phyloP scores from a whole-genome alignment of 345 rosid species.

The Corymbia maculata region DNA sequence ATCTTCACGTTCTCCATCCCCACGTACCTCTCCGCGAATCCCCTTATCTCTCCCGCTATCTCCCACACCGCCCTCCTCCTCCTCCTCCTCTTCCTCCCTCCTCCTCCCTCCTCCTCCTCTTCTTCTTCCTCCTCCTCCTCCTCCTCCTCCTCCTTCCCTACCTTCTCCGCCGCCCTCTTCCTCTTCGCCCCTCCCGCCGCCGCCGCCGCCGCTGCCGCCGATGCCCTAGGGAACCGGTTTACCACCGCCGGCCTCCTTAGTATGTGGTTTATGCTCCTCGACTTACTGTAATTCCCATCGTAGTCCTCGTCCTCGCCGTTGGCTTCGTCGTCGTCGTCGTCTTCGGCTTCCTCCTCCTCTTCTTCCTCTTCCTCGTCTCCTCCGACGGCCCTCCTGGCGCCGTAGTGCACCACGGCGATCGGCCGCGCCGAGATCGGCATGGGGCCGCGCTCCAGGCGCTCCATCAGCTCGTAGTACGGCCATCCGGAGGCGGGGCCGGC shows the following conservation, averaged over 20 bases:
- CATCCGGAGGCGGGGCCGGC: slow-evolving; percentile 21
- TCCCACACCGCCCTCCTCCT: slow-evolving; percentile 16
- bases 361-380: slow-evolving; percentile 9
- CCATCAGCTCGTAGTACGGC: slow-evolving; percentile 65
- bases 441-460: slow-evolving; percentile 57
- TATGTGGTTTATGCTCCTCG: slow-evolving; percentile 56
- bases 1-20: slow-evolving; percentile 62
- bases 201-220: background rate
- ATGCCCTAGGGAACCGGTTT: slow-evolving; percentile 33
- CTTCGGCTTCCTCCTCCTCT: slow-evolving; percentile 7
- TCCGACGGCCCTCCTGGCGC: background rate
- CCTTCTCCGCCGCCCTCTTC: slow-evolving; percentile 6
- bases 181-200: background rate
- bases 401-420: slow-evolving; percentile 16
- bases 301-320: slow-evolving; percentile 20
- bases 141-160: slow-evolving; percentile 3
- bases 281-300: slow-evolving; percentile 24
- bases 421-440: slow-evolving; percentile 50
- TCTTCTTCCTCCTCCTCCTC: slow-evolving; percentile 3
- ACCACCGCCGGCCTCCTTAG: slow-evolving; percentile 38
- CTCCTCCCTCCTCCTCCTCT: background rate
- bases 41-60: slow-evolving; percentile 49
- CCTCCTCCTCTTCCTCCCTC: background rate
- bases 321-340: slow-evolving; percentile 22
- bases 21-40: slow-evolving; percentile 43